These are phyloP conservation scores for Postia placenta DNA, from an alignment of 768 basidiomycete genomes.

Conservation along the genomic window DNA sequence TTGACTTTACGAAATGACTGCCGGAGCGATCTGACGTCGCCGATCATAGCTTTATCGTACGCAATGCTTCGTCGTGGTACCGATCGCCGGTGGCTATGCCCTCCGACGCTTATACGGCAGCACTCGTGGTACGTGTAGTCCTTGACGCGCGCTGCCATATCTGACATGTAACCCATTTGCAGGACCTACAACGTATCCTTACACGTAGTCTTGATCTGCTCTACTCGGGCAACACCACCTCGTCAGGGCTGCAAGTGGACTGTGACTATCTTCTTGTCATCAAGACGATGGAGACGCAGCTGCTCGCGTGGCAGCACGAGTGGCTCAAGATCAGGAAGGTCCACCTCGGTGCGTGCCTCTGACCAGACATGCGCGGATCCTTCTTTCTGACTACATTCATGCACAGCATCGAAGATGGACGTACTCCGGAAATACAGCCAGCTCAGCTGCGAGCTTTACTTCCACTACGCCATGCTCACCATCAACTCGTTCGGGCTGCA, in stretches of 20 bases:
- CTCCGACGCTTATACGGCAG: constrained; percentile 63
- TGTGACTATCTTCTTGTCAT: constrained; percentile 83
- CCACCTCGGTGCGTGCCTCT: not conserved
- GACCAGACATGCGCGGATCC: not conserved
- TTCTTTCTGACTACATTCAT: not conserved
- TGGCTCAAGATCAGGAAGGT: constrained; percentile 26
- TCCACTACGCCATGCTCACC: constrained; percentile 80
- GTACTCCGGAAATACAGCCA: constrained; percentile 36
- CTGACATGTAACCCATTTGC: not conserved
- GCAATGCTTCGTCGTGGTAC: constrained; percentile 75
- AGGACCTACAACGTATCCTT: constrained; percentile 87
- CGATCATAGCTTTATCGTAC: constrained; percentile 68
- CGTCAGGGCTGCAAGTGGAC: constrained; percentile 78
- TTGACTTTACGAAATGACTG: not conserved
- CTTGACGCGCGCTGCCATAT: not conserved
- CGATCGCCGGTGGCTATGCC: constrained; percentile 55
- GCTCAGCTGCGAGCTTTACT: constrained; percentile 66
- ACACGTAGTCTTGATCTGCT: constrained; percentile 86
- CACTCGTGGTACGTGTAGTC: constrained; percentile 59
- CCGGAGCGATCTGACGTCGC: not conserved
- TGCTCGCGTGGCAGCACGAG: constrained; percentile 57
- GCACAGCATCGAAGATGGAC: constrained; percentile 7
- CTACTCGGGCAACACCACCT: constrained; percentile 73
- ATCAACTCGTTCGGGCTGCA: constrained; percentile 96
- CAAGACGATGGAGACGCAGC: constrained; percentile 78